Evolutionary conservation across 2,329 filamentous ascomycete genomes (phyloP), one percentile per base, ranked within the genome.

Genomic region (Talaromyces sp.): DNA sequence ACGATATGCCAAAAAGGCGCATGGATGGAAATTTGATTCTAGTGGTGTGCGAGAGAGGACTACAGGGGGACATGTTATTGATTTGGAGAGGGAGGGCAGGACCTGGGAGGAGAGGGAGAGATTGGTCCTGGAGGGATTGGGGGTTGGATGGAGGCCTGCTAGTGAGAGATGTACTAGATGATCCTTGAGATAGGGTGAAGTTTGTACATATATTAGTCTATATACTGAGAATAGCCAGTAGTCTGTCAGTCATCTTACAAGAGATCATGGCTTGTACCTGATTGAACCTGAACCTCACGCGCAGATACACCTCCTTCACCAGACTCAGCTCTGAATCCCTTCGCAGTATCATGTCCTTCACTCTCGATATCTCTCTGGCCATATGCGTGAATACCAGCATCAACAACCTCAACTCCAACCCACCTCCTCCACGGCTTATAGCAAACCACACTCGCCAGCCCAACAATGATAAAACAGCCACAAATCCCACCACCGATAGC

Each of bases 401-500:
- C 25, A 13, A 4, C 25, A 28, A 61, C 51, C 62, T 66, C 58
- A 50, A 56, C 45, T 15, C 83, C 82, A 54, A 87, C 75, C 67
- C 80, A 78, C 55, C 80, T 73, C 60, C 90, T 81, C 92, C 93
- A 97, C 0, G 89, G 89, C 63, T 81, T 83, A 69, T 97, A 97
- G 0, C 88, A 69, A 0, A 93, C 13, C 0, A 96, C 82, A 7
- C 89, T 91, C 0, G 89, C 78, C 0, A 84, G 71, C 0, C 91
- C 93, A 48, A 91, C 87, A 0, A 96, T 71, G 0, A 96, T 74
- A 65, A 97, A 97, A 0, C 89, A 79, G 0, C 86, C 91, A 63
- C 92, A 96, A 35, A 99, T 96, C 15, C 82, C 83, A 1, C 89
- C 94, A 9, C 92, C 91, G 46, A 96, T 86, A 60, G 93, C 83